Conservation (phyloP, 305 asterid genomes). For the Lippia alba region DNA sequence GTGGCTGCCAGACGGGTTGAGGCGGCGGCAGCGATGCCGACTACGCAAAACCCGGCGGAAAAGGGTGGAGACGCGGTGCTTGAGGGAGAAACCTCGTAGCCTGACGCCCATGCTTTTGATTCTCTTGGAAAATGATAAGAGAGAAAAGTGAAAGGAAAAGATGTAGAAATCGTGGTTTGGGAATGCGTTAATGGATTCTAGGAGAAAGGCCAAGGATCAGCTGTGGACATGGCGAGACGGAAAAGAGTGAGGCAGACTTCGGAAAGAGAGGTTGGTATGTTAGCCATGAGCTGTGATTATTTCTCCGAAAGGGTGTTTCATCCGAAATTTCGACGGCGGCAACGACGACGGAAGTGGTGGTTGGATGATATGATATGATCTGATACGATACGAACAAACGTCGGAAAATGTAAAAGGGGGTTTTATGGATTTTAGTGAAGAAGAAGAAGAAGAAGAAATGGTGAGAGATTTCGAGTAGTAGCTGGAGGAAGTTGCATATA, state of each 20-base stretch:
- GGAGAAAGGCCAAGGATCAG: conserved; percentile 84
- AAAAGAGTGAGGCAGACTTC: conserved; percentile 61
- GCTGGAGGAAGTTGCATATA: conserved; percentile 27
- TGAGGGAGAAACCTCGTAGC: conserved; percentile 66
- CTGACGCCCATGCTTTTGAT: conserved; percentile 46
- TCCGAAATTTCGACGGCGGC: conserved; percentile 27
- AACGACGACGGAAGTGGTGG: conserved; percentile 27
- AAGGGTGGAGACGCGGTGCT: conserved; percentile 54
- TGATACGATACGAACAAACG: conserved; percentile 1
- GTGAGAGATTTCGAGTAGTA: neutral
- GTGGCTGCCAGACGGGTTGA: conserved; percentile 25
- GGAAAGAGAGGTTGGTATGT: conserved; percentile 59
- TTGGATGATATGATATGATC: no score
- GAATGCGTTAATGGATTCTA: conserved; percentile 8
- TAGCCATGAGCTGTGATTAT: conserved; percentile 47
- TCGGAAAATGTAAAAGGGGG: neutral
- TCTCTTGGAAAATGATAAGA: neutral
- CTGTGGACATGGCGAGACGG: conserved; percentile 69
- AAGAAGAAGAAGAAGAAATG: neutral
- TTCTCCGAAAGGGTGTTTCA: conserved; percentile 35
- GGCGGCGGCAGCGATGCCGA: conserved; percentile 41
- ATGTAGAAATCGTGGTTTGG: neutral
- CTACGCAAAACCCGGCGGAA: conserved; percentile 62
- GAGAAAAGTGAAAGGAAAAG: neutral
- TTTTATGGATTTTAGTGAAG: neutral